Evolutionary conservation across 371 early-diverging fungal species (phyloP), one percentile per base, ranked within the genome.

Genomic region (Thermomucor indicae-seudaticae): DNA sequence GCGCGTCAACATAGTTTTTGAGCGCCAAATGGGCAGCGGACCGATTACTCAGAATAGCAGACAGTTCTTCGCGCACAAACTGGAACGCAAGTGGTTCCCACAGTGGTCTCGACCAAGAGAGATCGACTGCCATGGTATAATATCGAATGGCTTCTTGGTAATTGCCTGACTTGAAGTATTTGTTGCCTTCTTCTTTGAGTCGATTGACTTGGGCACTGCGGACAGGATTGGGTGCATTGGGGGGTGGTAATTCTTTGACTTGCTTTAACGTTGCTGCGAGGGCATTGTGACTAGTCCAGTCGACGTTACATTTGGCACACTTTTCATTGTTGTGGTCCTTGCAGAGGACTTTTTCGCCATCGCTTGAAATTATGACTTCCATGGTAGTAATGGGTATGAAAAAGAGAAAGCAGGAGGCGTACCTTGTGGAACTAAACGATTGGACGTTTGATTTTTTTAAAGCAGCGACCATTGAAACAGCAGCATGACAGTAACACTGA

Each of bases 171-270:
- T 88, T 86, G 67, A 83, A 88, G 48, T 67, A 58, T 34, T 80
- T 82, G 74, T 90, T 89, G 48, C 91, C 91, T 40, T 84, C 85
- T 32, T 81, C 83, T 51, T 84, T 88, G 40, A 89, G 78, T 54
- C 79, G 67, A 48, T 68, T 80, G 27, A 90, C 82, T 49, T 82
- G 82, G 34, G 78, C 72, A 19, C 74, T 79, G 31, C 85, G 70
- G 32, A 79, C 72, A 14, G 86, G 86, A 51, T 84, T 85, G 20
- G 74, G 63, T 14, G 70, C 68, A 54, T 80, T 80, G 14, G 91
- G 88, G 25, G 87, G 83, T 28, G 91, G 91, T 14, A 89, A 51
- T 5, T 81, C 80, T 44, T 72, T 68, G 37, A 68, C 68, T 24
- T 67, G 72, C 14, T 70, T 70, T 8, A 86, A 57, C 31, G 73